Evolutionary conservation across 23 red algal genomes (phyloP), one percentile per base, ranked within the genome.

Genomic region (Agarophyton chilense): DNA sequence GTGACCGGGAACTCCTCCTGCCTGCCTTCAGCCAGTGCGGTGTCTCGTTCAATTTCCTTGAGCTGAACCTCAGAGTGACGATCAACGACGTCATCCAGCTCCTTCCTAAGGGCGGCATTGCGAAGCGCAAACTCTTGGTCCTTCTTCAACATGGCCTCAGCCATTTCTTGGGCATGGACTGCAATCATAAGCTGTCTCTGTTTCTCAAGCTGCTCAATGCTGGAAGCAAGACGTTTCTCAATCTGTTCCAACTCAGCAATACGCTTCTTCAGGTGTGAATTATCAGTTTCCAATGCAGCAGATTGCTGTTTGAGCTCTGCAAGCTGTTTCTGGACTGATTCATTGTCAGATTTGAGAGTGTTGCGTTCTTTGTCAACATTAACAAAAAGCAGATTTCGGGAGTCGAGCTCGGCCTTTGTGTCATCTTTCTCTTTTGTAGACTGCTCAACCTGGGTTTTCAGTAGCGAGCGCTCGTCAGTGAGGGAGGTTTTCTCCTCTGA

Each of bases 61-160:
- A 25, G 82, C 21, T 87, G 82, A 31, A 73, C 24, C 19, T 56
- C 82, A 12, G 64, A 31, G 34, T 87, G 82, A 56, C 82, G 82
- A 75, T 87, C 82, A 26, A 87, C 82, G 18, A 87, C 82, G n/a
- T 72, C 82, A 52, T 87, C 82, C 16, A 87, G 47, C 65, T 87
- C 82, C 67, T 87, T 87, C n/a, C 65, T 60, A 22, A 87, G 66
- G 11, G 82, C 82, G 4, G 82, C 82, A 75, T 72, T 46, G 21
- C 62, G 63, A 38, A 87, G 44, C 31, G 55, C 66, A 56, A 55
- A 87, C 52, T 87, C 64, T 10, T 72, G 54, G 36, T 87, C 64
- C 14, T 68, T 72, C 60, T 72, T 68, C 44, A 65, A 45, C 45
- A 87, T 87, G 36, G 55, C 54, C 22, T 87, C 82, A 4, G 52